Conservation (phyloP, 1,284 basidiomycete species). For the Malassezia yamatoensis region DNA sequence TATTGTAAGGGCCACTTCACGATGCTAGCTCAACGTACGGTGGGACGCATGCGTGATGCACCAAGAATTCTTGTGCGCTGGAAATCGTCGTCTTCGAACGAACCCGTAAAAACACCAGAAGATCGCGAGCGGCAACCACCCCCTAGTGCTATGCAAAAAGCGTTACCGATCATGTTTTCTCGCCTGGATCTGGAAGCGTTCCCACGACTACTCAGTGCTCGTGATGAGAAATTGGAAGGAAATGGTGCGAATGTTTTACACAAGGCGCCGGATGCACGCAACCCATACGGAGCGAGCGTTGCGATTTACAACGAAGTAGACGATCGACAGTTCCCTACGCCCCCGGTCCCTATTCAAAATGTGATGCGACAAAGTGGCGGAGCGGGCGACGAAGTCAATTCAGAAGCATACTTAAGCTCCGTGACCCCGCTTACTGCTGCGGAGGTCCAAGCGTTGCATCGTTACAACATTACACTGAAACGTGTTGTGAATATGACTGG, state of each 20-base stretch:
- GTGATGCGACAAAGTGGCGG: conserved; percentile 24
- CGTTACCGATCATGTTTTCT: conserved; percentile 28
- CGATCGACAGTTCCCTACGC: conserved; percentile 30
- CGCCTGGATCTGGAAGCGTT: conserved; percentile 24
- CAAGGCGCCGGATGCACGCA: conserved; percentile 18
- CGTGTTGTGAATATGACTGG: conserved; percentile 70
- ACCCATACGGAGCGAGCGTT: conserved; percentile 23
- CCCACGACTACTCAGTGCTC: conserved; percentile 36
- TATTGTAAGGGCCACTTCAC: background rate
- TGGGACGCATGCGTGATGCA: background rate
- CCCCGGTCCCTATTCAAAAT: conserved; percentile 27
- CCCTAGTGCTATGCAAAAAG: conserved; percentile 23
- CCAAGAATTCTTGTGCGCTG: background rate
- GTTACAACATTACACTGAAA: conserved; percentile 39
- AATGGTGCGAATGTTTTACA: conserved; percentile 27
- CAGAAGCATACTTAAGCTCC: conserved; percentile 31
- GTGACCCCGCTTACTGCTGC: conserved; percentile 38
- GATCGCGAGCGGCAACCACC: background rate
- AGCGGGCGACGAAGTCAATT: conserved; percentile 33
- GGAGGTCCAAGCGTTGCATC: conserved; percentile 38
- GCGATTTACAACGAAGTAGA: conserved; percentile 30
- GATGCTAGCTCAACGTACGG: background rate
- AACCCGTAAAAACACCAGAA: too few relatives aligned
- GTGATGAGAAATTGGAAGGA: conserved; percentile 44
- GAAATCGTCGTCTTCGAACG: background rate